Evolutionary conservation across 495 filamentous ascomycete species (phyloP), one percentile per base, ranked within the genome.

Genomic region (Neurospora sp.): DNA sequence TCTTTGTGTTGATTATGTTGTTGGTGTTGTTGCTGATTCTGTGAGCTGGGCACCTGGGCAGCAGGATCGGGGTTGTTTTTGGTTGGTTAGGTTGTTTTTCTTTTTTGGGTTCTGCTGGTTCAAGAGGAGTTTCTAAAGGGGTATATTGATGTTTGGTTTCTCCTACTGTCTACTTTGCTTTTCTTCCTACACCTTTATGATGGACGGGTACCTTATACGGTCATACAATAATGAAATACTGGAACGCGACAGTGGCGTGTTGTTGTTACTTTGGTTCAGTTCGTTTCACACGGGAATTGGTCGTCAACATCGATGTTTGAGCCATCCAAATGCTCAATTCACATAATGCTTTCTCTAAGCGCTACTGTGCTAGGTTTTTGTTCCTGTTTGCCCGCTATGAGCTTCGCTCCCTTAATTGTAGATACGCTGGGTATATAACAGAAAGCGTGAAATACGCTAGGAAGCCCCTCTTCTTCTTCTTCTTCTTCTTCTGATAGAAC

Each of bases 1-100:
- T 97, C 69, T 87, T 93, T 72, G 92, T 96, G 70, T 88, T 98
- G 73, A 90, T 97, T 72, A 83, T 98, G 59, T 82, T 98, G 79
- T 86, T 98, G 78, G 89, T 97, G 76, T 82, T 98, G 71, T 72
- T 90, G 23, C 76, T 90, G 72, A 76, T 89, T 35, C 76, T 90
- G 77, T 89, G 83, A 76, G 54, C n/a, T 39, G 39, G 54, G 23
- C 11, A 31, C 14, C 41, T 42, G 41, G 41, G 23, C n/a, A 31
- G 54, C 27, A 35, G 54, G 54, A 18, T 35, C 14, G 27, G 27
- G 54, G 54, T 35, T 66, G 3, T 16, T 59, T 14, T 35, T 18
- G 54, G 23, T 8, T 35, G 27, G 31, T 31, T 66, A 66, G 23
- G 54, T 3, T 66, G 11, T 23, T 37, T 35, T 66, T 14, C 35